A percentile compares a stretch with the other conserved stretches of the same genome.
Evolutionary conservation across 306 rosid genomes (phyloP).

Genomic region (Cucurbita pepo): DNA sequence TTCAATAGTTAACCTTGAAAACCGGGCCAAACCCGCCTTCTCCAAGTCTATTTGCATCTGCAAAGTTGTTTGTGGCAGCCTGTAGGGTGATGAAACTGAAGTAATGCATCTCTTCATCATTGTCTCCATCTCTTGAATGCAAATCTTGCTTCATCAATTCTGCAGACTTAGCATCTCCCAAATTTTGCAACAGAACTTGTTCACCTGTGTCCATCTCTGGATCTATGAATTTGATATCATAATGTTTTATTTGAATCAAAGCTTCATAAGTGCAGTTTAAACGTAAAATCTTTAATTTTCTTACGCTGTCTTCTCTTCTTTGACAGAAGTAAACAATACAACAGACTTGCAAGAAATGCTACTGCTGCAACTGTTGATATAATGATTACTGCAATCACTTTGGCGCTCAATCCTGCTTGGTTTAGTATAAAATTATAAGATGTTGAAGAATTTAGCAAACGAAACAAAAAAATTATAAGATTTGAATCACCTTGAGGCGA

Average conservation of each 20-base stretch:
- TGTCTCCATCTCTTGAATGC: constrained; percentile 7
- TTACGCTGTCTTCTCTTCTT: not conserved
- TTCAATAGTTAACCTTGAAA: constrained; percentile 7
- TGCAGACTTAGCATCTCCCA: not conserved
- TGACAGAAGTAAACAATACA: not conserved
- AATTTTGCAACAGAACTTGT: constrained; percentile 5
- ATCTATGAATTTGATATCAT: not conserved
- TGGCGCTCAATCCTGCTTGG: not conserved
- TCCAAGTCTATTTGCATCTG: constrained; percentile 14
- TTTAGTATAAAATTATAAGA: not conserved
- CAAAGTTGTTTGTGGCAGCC: constrained; percentile 15
- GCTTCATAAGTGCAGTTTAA: not conserved
- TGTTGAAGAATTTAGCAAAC: not conserved
- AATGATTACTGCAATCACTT: not conserved
- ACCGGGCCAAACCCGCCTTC: constrained; percentile 20
- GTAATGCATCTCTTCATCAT: constrained; percentile 17
- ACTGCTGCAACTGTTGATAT: constrained; percentile 4
- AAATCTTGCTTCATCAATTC: constrained; percentile 1
- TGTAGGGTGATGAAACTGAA: constrained; percentile 8
- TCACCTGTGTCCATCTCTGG: constrained; percentile 1
- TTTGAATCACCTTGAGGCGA: constrained; percentile 5
- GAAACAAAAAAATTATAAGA: not conserved
- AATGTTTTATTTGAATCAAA: constrained; percentile 1
- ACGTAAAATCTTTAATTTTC: not conserved
- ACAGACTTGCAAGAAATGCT: constrained; percentile 4